Evolutionary conservation across 352 stramenopile species (phyloP), one percentile per base, ranked within the genome.

Genomic region (Globisporangium camurandrum): DNA sequence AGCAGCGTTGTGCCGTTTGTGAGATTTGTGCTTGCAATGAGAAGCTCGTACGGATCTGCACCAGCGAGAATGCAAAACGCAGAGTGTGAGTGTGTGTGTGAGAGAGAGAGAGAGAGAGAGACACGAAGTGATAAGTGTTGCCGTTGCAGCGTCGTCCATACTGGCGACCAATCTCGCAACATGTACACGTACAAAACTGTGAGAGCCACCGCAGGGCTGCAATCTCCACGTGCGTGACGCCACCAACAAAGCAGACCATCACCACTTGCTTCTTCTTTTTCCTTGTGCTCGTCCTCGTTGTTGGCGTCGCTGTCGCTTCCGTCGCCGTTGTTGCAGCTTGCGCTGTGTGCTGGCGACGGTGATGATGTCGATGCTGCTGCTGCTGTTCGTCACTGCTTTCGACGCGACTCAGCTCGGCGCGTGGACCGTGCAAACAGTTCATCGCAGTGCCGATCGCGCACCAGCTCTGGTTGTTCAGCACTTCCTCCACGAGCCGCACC

Each of bases 171-270:
- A n/a, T n/a, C n/a, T n/a, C n/a, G n/a, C 17, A 37, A 9, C n/a
- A 47, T 2, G 36, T 38, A 14, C 3, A 71, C 75, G 54, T 64
- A 87, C 75, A 86, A 43, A 84, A 86, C 8, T 66, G 73, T 11
- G 67, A 50, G 22, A 89, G 70, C 76, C 76, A 93, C 8, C 82
- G 69, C 12, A 93, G 57, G 9, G 79, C 82, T 11, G 82, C 77
- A 40, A 91, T 68, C 46, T 93, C 82, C 17, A 81, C 55, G 47
- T 80, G 85, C 8, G 77, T 86, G 4, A 90, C 62, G 5, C 80
- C 80, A 1, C 82, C 80, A 0, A 89, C 65, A 51, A 91, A 71
- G 27, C 64, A 86, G 45, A 88, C 68, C 6, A 91, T 59, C 1
- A 88, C 51, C 9, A 86, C 66, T 0, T 54, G 63, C 46, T 78